Conservation (phyloP, 805 yeast species). For the Metschnikowia chrysomelidarum region DNA sequence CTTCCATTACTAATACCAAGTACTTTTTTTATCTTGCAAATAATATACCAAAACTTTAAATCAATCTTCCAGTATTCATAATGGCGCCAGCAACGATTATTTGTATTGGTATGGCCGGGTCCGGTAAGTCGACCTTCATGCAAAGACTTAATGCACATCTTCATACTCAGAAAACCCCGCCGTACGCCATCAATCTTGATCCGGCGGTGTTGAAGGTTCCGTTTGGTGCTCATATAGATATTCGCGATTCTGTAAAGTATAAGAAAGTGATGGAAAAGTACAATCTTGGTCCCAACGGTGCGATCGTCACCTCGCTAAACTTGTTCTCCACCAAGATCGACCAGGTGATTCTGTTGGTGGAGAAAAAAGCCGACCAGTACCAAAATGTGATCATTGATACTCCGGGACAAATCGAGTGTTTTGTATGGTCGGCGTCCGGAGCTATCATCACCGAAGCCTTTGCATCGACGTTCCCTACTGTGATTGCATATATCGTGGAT, state of each 20-base stretch:
- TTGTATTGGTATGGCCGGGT: constrained; percentile 55
- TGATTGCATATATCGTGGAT: constrained; percentile 92
- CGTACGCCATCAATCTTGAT: constrained; percentile 91
- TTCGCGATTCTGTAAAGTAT: constrained; percentile 93
- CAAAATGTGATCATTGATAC: constrained; percentile 87
- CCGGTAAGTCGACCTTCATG: constrained; percentile 98
- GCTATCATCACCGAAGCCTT: constrained; percentile 94
- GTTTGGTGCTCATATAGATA: constrained; percentile 90
- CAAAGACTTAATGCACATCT: constrained; percentile 90
- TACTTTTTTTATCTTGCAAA: too few species aligned
- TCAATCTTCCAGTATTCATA: too few species aligned
- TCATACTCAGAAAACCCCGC: constrained; percentile 68
- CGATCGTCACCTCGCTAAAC: constrained; percentile 92
- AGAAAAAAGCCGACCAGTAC: constrained; percentile 60
- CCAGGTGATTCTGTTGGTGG: constrained; percentile 84
- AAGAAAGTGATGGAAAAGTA: constrained; percentile 96
- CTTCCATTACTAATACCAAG: too few species aligned
- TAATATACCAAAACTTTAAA: too few species aligned
- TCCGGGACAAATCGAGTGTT: constrained; percentile 98
- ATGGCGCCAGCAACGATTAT: constrained; percentile 33
- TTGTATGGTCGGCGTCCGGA: constrained; percentile 98
- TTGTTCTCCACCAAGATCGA: constrained; percentile 93
- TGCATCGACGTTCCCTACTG: constrained; percentile 94
- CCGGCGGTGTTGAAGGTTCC: constrained; percentile 97
- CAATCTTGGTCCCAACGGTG: constrained; percentile 96